Evolutionary conservation across 163 green algal species (phyloP).

Genomic region (Coccomyxa subellipsoidea): DNA sequence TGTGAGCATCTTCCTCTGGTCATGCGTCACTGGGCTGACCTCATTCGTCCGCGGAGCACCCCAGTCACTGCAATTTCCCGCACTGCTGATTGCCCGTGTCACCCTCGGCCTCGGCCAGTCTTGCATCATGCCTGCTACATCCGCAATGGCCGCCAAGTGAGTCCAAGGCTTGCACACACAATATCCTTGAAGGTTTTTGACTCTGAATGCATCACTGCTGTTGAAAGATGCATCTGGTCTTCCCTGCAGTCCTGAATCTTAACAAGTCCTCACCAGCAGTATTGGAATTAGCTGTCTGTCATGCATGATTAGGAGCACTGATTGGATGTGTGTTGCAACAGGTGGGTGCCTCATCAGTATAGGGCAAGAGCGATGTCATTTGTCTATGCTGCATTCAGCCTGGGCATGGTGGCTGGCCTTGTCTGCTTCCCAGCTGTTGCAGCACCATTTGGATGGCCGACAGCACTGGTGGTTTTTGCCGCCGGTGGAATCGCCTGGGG

Average conservation of each 20-base stretch:
- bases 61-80: slow-evolving; percentile 20
- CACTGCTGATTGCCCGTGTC: slow-evolving; percentile 35
- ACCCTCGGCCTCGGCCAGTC: slow-evolving; percentile 53
- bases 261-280: too few species aligned
- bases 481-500: slow-evolving; percentile 36
- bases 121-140: slow-evolving; percentile 62
- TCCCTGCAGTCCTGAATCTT: too few species aligned
- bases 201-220: too few species aligned
- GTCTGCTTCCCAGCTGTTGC: slow-evolving; percentile 42
- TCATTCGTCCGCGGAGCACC: slow-evolving; percentile 23
- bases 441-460: slow-evolving; percentile 32
- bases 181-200: too few species aligned
- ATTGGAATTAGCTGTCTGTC: not conserved
- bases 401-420: slow-evolving; percentile 61
- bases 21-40: slow-evolving; percentile 36
- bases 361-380: slow-evolving; percentile 35
- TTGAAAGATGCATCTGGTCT: too few species aligned
- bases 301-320: slow-evolving; percentile 11
- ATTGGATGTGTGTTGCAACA: not conserved
- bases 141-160: slow-evolving; percentile 44
- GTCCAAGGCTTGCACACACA: too few species aligned
- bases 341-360: slow-evolving; percentile 41
- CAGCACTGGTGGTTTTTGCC: slow-evolving; percentile 43
- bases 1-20: slow-evolving; percentile 57
- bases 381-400: slow-evolving; percentile 59